These are phyloP conservation scores for Hanseniaspora mollemarum DNA, from an alignment of 805 yeast species.

Conservation along the genomic window DNA sequence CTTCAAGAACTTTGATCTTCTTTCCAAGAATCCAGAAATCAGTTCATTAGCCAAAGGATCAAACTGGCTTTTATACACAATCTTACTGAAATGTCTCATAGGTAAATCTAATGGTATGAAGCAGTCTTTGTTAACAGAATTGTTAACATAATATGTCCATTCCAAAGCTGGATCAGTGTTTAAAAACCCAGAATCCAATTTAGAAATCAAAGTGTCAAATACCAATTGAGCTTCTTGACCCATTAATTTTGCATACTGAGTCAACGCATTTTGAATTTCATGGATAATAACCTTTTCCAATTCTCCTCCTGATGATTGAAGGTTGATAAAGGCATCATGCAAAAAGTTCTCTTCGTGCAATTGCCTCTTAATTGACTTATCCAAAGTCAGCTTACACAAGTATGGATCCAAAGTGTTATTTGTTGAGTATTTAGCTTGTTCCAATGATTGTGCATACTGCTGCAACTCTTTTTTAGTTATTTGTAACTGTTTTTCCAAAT, in stretches of 20 bases:
- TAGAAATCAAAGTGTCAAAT: conserved; percentile 52
- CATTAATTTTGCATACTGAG: conserved; percentile 56
- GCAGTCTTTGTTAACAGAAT: conserved; percentile 26
- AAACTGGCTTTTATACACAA: conserved; percentile 54
- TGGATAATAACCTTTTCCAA: conserved; percentile 76
- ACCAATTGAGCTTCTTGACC: conserved; percentile 66
- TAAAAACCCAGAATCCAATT: conserved; percentile 56
- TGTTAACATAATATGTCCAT: conserved; percentile 44
- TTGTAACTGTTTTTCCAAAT: conserved; percentile 55
- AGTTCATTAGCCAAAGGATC: conserved; percentile 59
- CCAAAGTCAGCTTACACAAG: conserved; percentile 57
- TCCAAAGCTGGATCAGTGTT: conserved; percentile 70
- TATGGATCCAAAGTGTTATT: conserved; percentile 64
- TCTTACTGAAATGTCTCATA: conserved; percentile 49
- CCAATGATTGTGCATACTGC: conserved; percentile 50
- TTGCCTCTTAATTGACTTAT: conserved; percentile 66
- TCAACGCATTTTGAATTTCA: conserved; percentile 74
- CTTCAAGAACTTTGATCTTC: conserved; percentile 82
- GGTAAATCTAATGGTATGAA: conserved; percentile 64
- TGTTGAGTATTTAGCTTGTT: conserved; percentile 41
- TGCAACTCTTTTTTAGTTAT: conserved; percentile 49
- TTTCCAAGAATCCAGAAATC: conserved; percentile 70
- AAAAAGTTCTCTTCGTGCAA: conserved; percentile 73
- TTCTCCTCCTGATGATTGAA: conserved; percentile 79
- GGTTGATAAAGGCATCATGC: conserved; percentile 77